Evolutionary conservation across 1,139 yeast genomes (phyloP), one percentile per base, ranked within the genome.

Genomic region (Candida pseudoviswanathii): DNA sequence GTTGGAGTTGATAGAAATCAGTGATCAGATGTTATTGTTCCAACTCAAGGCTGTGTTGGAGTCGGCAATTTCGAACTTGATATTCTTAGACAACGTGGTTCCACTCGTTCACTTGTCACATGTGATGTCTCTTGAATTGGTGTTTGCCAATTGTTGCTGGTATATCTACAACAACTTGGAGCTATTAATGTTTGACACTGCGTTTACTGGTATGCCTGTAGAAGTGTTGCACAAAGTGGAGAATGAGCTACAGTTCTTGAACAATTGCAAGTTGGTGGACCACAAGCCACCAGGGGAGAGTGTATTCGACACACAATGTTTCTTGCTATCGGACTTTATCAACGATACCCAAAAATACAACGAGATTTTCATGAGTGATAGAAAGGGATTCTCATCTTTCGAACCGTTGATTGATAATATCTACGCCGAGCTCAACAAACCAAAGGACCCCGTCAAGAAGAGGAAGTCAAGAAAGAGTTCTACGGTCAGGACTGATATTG

Each of bases 151-250:
- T 48, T 82, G 96, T 59, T 70, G 86, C 38, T 84, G 89, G 84
- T 88, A 80, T 55, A 74, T 89, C 11, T 83, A 80, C 56, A 78
- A 81, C 55, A 89, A 90, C 60, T 66, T 89, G 53, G 91, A 85
- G 38, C 64, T 82, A 4, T 63, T 89, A 25, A 68, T 90, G 43
- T 79, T 83, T 51, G 89, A 86, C 56, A 58, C 65, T 2, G 44
- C 62, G 2, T 63, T 74, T 47, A 53, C 57, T 22, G 70, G 65
- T 5, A 56, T 75, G 16, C 67, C 73, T 2, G 51, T 56, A 5
- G 70, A 67, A 0, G 41, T 70, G 9, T 45, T 74, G 43, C 31
- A 48, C 4, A 63, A 62, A 46, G 51, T 76, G 7, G 80, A 76
- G 46, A 46, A 47, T 2, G 64, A 58, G 26, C 54, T 50, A 5